Percentiles rank a stretch among this genome's conserved stretches.
Evolutionary conservation across 345 rosid species (phyloP).

Genomic region (Salix dunnii): DNA sequence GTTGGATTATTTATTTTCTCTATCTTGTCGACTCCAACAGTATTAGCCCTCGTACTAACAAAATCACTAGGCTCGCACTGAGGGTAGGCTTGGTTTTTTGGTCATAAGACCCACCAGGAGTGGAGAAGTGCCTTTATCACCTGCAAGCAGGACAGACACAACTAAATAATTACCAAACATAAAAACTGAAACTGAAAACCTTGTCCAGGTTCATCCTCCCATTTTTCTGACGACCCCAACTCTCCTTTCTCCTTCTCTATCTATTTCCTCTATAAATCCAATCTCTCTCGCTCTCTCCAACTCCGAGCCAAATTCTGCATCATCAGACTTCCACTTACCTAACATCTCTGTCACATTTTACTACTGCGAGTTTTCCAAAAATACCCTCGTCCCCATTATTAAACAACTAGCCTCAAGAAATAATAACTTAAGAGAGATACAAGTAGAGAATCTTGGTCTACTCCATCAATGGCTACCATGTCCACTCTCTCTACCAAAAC

Average conservation of each 20-base stretch:
- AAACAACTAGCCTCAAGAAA: not conserved
- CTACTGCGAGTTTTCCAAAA: not conserved
- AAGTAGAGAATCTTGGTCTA: not conserved
- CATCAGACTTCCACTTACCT: not conserved
- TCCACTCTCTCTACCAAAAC: constrained; percentile 38
- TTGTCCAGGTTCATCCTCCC: constrained; percentile 56
- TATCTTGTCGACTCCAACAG: too few relatives aligned
- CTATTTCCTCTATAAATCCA: not conserved
- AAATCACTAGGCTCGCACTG: too few relatives aligned
- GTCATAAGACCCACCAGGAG: too few relatives aligned
- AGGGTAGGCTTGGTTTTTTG: too few relatives aligned
- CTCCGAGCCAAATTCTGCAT: not conserved
- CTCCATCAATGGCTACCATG: constrained; percentile 61
- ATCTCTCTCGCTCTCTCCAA: not conserved
- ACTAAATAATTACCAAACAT: not conserved
- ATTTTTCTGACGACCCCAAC: too few relatives aligned
- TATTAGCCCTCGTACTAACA: too few relatives aligned
- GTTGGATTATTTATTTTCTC: too few relatives aligned
- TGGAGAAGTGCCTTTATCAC: too few relatives aligned
- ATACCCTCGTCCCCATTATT: constrained; percentile 14
- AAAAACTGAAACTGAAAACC: not conserved
- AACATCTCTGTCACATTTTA: not conserved
- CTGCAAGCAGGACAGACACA: too few relatives aligned
- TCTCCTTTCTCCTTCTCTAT: not conserved
- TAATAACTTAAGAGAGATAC: not conserved